Percentiles rank a stretch among this genome's conserved stretches.
phyloP scores from a whole-genome alignment of 1,284 basidiomycete species.

The Papiliotrema flavescens region DNA sequence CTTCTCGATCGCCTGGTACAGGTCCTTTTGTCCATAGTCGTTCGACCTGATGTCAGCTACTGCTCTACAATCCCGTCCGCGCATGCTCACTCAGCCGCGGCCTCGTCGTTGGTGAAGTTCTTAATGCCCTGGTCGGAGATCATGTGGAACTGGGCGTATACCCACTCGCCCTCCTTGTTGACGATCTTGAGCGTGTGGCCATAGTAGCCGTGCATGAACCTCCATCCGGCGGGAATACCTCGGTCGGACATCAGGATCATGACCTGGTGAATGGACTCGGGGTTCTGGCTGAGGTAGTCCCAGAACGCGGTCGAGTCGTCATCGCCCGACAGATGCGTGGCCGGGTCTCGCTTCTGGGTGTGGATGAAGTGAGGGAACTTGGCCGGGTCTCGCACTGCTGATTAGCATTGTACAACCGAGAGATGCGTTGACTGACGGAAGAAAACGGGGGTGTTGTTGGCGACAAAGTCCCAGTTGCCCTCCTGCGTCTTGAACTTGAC shows the following conservation, averaged over 20 bases:
- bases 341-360: conserved; percentile 72
- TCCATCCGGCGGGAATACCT: conserved; percentile 77
- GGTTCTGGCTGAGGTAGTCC: conserved; percentile 90
- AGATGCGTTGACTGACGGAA: conserved; percentile 59
- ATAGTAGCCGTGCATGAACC: conserved; percentile 82
- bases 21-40: conserved; percentile 70
- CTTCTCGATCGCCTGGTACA: conserved; percentile 69
- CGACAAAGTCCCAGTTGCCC: conserved; percentile 84
- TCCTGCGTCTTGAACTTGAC: conserved; percentile 85
- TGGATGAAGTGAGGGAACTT: conserved; percentile 81
- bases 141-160: conserved; percentile 79
- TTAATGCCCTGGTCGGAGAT: conserved; percentile 73
- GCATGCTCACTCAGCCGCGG: conserved; percentile 27
- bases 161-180: conserved; percentile 74
- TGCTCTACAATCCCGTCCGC: too few relatives aligned
- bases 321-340: conserved; percentile 51
- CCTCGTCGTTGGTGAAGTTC: conserved; percentile 50
- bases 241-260: conserved; percentile 66
- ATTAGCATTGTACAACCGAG: conserved; percentile 45
- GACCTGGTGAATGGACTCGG: conserved; percentile 85
- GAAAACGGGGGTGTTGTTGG: conserved; percentile 88
- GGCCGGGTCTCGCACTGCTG: conserved; percentile 59
- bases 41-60: conserved; percentile 58
- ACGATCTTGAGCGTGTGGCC: conserved; percentile 88
- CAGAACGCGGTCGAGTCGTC: conserved; percentile 52